Percentiles rank a stretch among this genome's conserved stretches.
phyloP scores from a whole-genome alignment of 108 stramenopile species.

The Aureococcus anophagefferens region DNA sequence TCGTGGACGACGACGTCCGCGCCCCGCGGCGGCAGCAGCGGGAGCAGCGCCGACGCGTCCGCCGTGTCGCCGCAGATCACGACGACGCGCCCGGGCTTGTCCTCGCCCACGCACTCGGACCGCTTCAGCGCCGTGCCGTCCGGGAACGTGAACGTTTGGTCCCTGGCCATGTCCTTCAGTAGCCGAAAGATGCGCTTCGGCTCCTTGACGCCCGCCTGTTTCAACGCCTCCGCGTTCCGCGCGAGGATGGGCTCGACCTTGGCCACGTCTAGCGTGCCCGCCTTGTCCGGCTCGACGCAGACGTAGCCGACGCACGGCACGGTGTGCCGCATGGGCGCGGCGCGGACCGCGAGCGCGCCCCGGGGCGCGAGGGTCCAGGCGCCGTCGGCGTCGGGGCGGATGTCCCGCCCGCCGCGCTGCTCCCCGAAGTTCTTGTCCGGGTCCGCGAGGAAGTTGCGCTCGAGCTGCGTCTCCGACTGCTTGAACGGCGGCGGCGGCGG shows the following conservation, averaged over 20 bases:
- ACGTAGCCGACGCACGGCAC: conserved; percentile 89
- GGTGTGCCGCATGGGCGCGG: conserved; percentile 87
- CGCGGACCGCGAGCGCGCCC: conserved; percentile 34
- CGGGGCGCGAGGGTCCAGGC: neutral
- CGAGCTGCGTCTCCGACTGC: neutral
- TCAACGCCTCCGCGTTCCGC: conserved; percentile 59
- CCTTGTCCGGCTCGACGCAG: conserved; percentile 62
- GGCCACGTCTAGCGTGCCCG: conserved; percentile 68
- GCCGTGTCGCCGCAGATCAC: conserved; percentile 87
- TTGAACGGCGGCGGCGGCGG: neutral
- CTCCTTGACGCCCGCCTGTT: conserved; percentile 51
- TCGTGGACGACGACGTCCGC: conserved; percentile 80
- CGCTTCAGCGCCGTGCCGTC: conserved; percentile 71
- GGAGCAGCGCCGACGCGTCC: conserved; percentile 52
- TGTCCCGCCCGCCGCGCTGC: conserved; percentile 26
- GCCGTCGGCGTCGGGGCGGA: conserved; percentile 26
- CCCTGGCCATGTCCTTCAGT: conserved; percentile 56
- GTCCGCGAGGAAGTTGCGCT: no score
- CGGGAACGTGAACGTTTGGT: conserved; percentile 68
- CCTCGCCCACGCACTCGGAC: conserved; percentile 67
- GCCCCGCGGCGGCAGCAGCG: conserved; percentile 41
- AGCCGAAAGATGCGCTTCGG: conserved; percentile 74
- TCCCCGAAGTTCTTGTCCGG: no score
- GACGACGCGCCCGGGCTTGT: conserved; percentile 72
- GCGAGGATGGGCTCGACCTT: conserved; percentile 61